Percentiles rank a stretch among this genome's conserved stretches.
These are phyloP conservation scores for Erodium trifolium DNA, from an alignment of 441 rosid species.

Conservation along the genomic window DNA sequence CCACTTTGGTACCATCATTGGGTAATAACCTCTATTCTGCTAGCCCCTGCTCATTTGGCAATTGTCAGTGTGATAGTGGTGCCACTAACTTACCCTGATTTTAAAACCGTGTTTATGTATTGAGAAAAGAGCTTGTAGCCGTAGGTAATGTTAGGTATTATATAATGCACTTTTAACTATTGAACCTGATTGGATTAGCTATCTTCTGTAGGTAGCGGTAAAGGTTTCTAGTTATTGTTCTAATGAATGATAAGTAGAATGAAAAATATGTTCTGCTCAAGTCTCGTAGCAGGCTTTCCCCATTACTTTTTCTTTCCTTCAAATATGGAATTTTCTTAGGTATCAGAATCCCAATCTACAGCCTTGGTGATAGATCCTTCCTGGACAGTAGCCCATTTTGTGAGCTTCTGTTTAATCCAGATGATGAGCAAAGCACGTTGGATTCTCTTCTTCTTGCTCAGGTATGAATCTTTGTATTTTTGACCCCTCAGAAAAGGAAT, in stretches of 20 bases:
- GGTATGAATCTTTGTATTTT: conserved; percentile 18
- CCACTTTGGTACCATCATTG: not conserved
- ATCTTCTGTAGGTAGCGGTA: not conserved
- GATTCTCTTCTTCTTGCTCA: conserved; percentile 35
- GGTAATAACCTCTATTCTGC: not conserved
- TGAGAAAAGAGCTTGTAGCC: not conserved
- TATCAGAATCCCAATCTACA: conserved; percentile 25
- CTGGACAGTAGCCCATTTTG: conserved; percentile 15
- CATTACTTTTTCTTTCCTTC: not conserved
- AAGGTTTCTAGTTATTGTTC: not conserved
- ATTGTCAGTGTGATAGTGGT: not conserved
- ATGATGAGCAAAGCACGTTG: conserved; percentile 31
- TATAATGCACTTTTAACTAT: not conserved
- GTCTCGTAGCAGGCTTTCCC: conserved; percentile 3
- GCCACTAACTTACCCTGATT: not conserved
- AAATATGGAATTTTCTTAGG: conserved; percentile 21
- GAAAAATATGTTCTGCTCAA: not conserved
- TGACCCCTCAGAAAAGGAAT: not conserved
- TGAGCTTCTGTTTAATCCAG: conserved; percentile 13
- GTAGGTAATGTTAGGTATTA: not conserved
- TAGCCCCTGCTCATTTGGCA: not conserved
- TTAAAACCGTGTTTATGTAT: not conserved
- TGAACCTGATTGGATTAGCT: conserved; percentile 2
- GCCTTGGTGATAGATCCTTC: conserved; percentile 24
- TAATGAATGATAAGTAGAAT: not conserved